Evolutionary conservation across 2,329 filamentous ascomycete species (phyloP).

Genomic region (Alternaria sp.): DNA sequence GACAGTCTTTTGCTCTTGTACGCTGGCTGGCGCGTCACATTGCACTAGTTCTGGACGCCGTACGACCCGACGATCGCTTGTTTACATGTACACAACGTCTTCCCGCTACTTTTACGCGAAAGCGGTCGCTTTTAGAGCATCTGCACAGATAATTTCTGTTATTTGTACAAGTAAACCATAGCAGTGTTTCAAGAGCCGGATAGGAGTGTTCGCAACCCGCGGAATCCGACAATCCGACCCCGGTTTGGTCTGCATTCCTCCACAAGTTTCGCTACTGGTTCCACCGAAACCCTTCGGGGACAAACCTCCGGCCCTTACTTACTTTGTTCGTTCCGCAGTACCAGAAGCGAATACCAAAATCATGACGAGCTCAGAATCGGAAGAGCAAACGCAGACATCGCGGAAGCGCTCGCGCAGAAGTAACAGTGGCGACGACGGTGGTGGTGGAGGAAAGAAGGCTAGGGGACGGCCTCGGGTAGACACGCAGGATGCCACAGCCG

Average conservation of each 20-base stretch:
- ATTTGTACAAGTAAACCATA: constrained; percentile 1
- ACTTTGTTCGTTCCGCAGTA: background rate
- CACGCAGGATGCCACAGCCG: constrained; percentile 77
- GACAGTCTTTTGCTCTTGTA: constrained; percentile 20
- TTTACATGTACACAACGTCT: constrained; percentile 6
- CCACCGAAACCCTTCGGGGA: constrained; percentile 1
- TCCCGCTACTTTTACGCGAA: constrained; percentile 4
- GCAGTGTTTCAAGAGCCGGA: constrained; percentile 6
- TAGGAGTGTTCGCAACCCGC: constrained; percentile 1
- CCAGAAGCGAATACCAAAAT: constrained; percentile 9
- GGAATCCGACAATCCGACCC: background rate
- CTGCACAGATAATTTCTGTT: background rate
- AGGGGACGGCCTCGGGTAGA: constrained; percentile 79
- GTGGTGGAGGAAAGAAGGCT: constrained; percentile 59
- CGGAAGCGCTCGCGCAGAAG: constrained; percentile 46
- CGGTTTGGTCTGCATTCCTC: background rate
- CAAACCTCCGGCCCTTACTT: background rate
- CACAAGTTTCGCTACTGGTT: constrained; percentile 9
- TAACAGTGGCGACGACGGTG: constrained; percentile 37
- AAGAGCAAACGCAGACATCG: constrained; percentile 37
- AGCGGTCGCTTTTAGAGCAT: constrained; percentile 1
- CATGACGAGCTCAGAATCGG: constrained; percentile 47
- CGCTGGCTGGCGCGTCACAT: constrained; percentile 16
- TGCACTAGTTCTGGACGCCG: constrained; percentile 2
- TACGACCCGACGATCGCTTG: background rate